These are phyloP conservation scores for Alternaria sp. DNA, from an alignment of 2,329 filamentous ascomycete genomes.

Conservation along the genomic window DNA sequence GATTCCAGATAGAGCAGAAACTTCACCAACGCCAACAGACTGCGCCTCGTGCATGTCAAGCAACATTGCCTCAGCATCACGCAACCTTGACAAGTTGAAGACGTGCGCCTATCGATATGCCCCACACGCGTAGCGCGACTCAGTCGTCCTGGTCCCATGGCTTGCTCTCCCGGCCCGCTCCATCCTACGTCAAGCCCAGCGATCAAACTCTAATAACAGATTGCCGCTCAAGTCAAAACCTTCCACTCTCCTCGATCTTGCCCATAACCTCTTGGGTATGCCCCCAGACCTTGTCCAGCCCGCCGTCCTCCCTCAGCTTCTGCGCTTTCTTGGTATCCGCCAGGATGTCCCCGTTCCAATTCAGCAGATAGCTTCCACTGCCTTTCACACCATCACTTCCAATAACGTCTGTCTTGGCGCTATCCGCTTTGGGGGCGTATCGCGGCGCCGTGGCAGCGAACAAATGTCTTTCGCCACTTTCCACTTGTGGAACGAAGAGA, in stretches of 20 bases:
- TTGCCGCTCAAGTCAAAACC: not conserved
- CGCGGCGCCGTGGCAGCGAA: constrained; percentile 36
- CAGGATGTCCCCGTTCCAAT: constrained; percentile 32
- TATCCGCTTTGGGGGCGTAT: constrained; percentile 27
- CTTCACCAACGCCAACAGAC: not conserved
- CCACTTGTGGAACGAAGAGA: constrained; percentile 27
- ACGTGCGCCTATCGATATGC: constrained; percentile 11
- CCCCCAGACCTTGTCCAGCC: constrained; percentile 36
- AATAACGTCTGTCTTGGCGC: constrained; percentile 12
- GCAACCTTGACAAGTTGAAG: not conserved
- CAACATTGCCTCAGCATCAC: not conserved
- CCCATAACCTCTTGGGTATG: constrained; percentile 43
- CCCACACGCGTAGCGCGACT: not conserved
- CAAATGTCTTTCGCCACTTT: constrained; percentile 45
- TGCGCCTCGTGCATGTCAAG: not conserved
- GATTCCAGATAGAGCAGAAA: not conserved
- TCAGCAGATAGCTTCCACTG: constrained; percentile 35
- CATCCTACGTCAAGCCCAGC: not conserved
- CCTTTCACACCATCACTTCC: constrained; percentile 33
- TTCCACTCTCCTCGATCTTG: constrained; percentile 25
- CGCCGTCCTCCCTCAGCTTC: constrained; percentile 29
- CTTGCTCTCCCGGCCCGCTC: not conserved
- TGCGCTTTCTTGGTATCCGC: constrained; percentile 22
- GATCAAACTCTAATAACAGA: not conserved
- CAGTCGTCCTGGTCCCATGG: not conserved